phyloP scores from a whole-genome alignment of 1,139 yeast species.

The Taiozyma sp. region DNA sequence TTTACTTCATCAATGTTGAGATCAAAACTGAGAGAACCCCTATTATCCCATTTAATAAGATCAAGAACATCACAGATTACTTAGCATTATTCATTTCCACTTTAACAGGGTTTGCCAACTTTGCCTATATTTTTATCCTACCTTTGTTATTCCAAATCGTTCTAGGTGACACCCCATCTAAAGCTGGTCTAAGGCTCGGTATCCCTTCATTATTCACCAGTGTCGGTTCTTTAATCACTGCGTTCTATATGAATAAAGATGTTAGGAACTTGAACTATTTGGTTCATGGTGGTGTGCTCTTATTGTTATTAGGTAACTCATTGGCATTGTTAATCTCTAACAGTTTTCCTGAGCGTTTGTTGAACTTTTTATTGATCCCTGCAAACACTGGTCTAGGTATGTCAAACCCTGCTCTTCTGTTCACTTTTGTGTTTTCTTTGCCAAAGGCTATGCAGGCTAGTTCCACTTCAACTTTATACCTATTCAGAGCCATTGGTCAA shows the following conservation, averaged over 20 bases:
- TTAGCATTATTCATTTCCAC: slow-evolving; percentile 30
- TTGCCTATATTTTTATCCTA: slow-evolving; percentile 35
- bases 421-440: slow-evolving; percentile 35
- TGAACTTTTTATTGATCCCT: slow-evolving; percentile 29
- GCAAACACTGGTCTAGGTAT: slow-evolving; percentile 41
- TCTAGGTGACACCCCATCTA: slow-evolving; percentile 43
- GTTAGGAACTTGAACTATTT: slow-evolving; percentile 22
- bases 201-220: slow-evolving; percentile 38
- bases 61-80: slow-evolving; percentile 26
- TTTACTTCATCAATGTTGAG: slow-evolving; percentile 23
- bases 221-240: slow-evolving; percentile 36
- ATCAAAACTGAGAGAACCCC: slow-evolving; percentile 31
- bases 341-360: slow-evolving; percentile 24
- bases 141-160: slow-evolving; percentile 42
- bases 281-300: slow-evolving; percentile 28
- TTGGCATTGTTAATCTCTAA: slow-evolving; percentile 27
- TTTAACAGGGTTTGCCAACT: slow-evolving; percentile 34
- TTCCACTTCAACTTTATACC: slow-evolving; percentile 36
- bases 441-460: slow-evolving; percentile 31
- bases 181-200: slow-evolving; percentile 43
- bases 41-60: slow-evolving; percentile 33
- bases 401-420: slow-evolving; percentile 35
- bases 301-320: slow-evolving; percentile 33
- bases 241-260: slow-evolving; percentile 30
- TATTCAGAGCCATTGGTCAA: slow-evolving; percentile 37